A percentile compares a stretch with the other conserved stretches of the same genome.
These are phyloP conservation scores for Leptographium wingfieldii DNA, from an alignment of 2,329 filamentous ascomycete genomes.

Conservation along the genomic window DNA sequence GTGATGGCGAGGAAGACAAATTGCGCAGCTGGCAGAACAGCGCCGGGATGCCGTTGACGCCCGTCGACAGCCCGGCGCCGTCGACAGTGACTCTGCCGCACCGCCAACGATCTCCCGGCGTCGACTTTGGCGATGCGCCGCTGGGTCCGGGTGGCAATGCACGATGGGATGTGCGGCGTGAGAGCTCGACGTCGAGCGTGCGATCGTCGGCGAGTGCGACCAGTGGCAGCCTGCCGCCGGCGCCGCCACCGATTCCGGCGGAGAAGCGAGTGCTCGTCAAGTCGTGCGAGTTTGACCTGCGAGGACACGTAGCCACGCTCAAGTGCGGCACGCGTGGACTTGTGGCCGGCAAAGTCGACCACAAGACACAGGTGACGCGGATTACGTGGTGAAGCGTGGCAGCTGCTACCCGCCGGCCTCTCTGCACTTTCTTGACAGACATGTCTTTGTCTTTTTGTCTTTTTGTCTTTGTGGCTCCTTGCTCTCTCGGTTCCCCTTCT, in stretches of 20 bases:
- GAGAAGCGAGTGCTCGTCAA: constrained; percentile 43
- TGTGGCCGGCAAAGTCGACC: constrained; percentile 31
- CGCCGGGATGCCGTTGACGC: constrained; percentile 13
- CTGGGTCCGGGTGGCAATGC: constrained; percentile 32
- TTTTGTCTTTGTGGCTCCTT: too few relatives aligned
- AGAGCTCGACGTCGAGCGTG: constrained; percentile 5
- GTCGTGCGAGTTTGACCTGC: constrained; percentile 43
- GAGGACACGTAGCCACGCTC: constrained; percentile 34
- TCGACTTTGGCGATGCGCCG: constrained; percentile 23
- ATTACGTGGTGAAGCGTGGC: constrained; percentile 31
- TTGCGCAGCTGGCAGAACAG: too few relatives aligned
- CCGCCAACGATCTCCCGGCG: constrained; percentile 8
- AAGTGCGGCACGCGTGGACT: constrained; percentile 41
- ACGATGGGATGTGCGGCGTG: constrained; percentile 22
- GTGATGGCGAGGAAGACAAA: constrained; percentile 16
- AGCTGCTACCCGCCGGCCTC: too few relatives aligned
- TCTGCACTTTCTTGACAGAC: too few relatives aligned
- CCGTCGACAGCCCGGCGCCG: constrained; percentile 15
- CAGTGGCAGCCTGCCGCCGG: too few relatives aligned
- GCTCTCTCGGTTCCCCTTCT: too few relatives aligned
- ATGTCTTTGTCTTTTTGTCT: too few relatives aligned
- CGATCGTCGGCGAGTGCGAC: not conserved
- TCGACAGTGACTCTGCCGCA: not conserved
- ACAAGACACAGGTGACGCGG: constrained; percentile 31
- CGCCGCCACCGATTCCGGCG: constrained; percentile 28